These are phyloP conservation scores for Aspergillus mulundensis DNA, from an alignment of 495 filamentous ascomycete species.

Conservation along the genomic window DNA sequence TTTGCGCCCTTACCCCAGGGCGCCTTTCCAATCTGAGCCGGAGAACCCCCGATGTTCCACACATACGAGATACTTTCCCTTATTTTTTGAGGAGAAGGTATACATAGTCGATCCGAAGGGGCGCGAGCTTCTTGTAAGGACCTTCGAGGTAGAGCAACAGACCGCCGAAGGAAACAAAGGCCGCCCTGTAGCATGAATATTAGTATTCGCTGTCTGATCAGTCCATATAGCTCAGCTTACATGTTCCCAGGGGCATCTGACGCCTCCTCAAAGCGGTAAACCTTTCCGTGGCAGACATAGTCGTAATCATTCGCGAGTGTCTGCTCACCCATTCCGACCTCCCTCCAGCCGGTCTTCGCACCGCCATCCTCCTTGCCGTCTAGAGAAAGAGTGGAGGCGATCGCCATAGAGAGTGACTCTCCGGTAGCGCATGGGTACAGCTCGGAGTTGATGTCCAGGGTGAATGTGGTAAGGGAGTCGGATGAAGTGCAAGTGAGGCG, in stretches of 20 bases:
- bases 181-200: constrained; percentile 58
- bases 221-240: constrained; percentile 50
- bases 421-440: constrained; percentile 72
- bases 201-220: background rate
- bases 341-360: constrained; percentile 71
- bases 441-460: constrained; percentile 91
- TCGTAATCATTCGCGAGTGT: constrained; percentile 89
- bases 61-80: constrained; percentile 8
- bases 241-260: constrained; percentile 67
- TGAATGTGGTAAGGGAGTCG: constrained; percentile 67
- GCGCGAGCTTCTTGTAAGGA: constrained; percentile 92
- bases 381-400: constrained; percentile 78
- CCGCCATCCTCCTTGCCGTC: constrained; percentile 70
- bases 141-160: constrained; percentile 85
- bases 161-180: constrained; percentile 89
- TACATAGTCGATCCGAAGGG: constrained; percentile 83
- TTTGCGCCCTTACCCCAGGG: no score
- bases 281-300: constrained; percentile 96
- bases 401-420: constrained; percentile 70
- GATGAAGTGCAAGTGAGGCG: constrained; percentile 69
- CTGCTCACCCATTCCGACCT: constrained; percentile 65
- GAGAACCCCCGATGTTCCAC: background rate
- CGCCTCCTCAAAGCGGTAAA: constrained; percentile 93
- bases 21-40: no score
- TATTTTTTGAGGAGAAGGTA: constrained; percentile 93